phyloP scores from a whole-genome alignment of 2,329 filamentous ascomycete genomes.

The Alternaria incomplexa region DNA sequence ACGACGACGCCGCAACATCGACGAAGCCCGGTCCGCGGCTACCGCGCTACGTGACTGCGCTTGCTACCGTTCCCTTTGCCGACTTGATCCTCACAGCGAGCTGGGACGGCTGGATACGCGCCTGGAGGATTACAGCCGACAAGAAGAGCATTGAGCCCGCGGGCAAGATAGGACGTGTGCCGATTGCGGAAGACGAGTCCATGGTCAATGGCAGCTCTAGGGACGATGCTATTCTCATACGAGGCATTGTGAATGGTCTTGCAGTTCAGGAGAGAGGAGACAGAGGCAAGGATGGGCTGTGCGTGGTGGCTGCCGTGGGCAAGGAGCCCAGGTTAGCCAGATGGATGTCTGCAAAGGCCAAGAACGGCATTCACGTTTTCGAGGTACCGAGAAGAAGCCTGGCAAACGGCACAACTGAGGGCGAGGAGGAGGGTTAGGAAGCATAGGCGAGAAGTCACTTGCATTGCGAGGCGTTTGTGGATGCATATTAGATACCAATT shows the following conservation, averaged over 20 bases:
- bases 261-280: slow-evolving; percentile 85
- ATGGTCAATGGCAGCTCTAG: slow-evolving; percentile 16
- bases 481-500: slow-evolving; percentile 28
- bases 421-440: slow-evolving; percentile 6
- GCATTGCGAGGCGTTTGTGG: slow-evolving; percentile 10
- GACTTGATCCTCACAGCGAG: slow-evolving; percentile 90
- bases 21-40: slow-evolving; percentile 59
- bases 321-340: slow-evolving; percentile 85
- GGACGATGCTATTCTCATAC: slow-evolving; percentile 53
- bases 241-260: slow-evolving; percentile 87
- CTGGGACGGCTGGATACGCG: slow-evolving; percentile 88
- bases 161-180: slow-evolving; percentile 65
- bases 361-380: slow-evolving; percentile 87
- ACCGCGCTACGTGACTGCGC: slow-evolving; percentile 88
- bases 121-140: slow-evolving; percentile 77
- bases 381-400: slow-evolving; percentile 66
- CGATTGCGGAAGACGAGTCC: slow-evolving; percentile 20
- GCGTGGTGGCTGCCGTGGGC: slow-evolving; percentile 83
- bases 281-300: slow-evolving; percentile 73
- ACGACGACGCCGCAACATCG: slow-evolving; percentile 61
- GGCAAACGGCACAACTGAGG: slow-evolving; percentile 22
- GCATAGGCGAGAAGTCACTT: slow-evolving; percentile 8
- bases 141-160: slow-evolving; percentile 77
- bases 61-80: slow-evolving; percentile 85
- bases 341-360: slow-evolving; percentile 73